These are phyloP conservation scores for Thielaviopsis cerberus DNA, from an alignment of 2,329 filamentous ascomycete genomes.

Conservation along the genomic window DNA sequence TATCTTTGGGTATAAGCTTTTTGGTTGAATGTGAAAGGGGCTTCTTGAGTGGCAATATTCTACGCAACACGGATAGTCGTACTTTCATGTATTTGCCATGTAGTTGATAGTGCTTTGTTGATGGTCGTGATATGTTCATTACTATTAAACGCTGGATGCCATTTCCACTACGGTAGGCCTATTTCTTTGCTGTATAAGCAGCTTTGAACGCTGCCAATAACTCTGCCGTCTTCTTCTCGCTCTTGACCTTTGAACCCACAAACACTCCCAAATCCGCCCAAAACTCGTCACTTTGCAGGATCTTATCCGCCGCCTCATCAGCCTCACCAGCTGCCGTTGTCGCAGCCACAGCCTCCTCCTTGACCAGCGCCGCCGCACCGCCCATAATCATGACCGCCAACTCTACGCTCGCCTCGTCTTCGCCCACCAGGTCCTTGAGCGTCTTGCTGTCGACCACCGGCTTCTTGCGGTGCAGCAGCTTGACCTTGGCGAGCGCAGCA, in stretches of 20 bases:
- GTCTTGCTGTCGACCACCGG: slow-evolving; percentile 62
- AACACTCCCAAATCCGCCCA: slow-evolving; percentile 76
- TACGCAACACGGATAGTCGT: neutral
- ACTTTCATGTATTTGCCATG: neutral
- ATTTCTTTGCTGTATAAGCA: slow-evolving; percentile 42
- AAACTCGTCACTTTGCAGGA: slow-evolving; percentile 55
- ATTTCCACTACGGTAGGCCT: slow-evolving; percentile 2
- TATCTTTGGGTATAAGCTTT: neutral
- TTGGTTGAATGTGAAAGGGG: neutral
- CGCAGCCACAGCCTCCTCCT: slow-evolving; percentile 18
- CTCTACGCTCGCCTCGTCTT: slow-evolving; percentile 38
- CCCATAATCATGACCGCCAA: slow-evolving; percentile 79
- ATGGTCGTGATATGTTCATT: neutral
- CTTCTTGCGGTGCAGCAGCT: slow-evolving; percentile 73
- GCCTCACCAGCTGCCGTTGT: slow-evolving; percentile 27
- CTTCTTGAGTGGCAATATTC: neutral
- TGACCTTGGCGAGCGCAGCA: slow-evolving; percentile 59
- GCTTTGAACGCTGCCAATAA: slow-evolving; percentile 49
- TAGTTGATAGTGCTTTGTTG: neutral
- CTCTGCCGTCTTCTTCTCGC: slow-evolving; percentile 45
- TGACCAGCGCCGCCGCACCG: slow-evolving; percentile 32
- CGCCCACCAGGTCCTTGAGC: slow-evolving; percentile 49
- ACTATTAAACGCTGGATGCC: neutral
- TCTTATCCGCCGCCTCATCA: slow-evolving; percentile 19
- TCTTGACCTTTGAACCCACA: slow-evolving; percentile 58